A percentile compares a stretch with the other conserved stretches of the same genome.
Evolutionary conservation across 768 basidiomycete species (phyloP).

Genomic region (Cytidiella melzeri): DNA sequence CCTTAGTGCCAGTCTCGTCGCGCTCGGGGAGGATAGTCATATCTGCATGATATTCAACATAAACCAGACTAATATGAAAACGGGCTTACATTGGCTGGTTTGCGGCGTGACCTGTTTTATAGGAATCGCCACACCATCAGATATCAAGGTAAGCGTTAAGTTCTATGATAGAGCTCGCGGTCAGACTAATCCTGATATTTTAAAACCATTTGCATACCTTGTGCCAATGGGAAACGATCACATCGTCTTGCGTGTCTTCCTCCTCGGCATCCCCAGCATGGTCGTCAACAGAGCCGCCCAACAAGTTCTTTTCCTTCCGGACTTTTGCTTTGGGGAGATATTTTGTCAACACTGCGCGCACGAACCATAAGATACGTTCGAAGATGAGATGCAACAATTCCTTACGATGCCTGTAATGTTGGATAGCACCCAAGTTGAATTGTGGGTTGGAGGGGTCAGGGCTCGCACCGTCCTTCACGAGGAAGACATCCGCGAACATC

Average conservation of each 20-base stretch:
- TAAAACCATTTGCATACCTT: conserved; percentile 33
- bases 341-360: conserved; percentile 69
- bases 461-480: conserved; percentile 58
- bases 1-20: conserved; percentile 59
- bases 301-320: conserved; percentile 79
- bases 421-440: conserved; percentile 53
- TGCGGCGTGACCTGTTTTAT: conserved; percentile 52
- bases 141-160: conserved; percentile 79
- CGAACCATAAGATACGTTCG: conserved; percentile 1
- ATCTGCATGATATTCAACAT: conserved; percentile 34
- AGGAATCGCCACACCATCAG: conserved; percentile 54
- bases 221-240: conserved; percentile 83
- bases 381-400: conserved; percentile 12
- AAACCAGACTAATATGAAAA: background rate
- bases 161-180: conserved; percentile 44
- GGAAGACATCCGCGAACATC: conserved; percentile 78
- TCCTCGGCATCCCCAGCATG: conserved; percentile 35
- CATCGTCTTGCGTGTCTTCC: conserved; percentile 38
- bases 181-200: background rate
- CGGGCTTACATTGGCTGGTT: conserved; percentile 50
- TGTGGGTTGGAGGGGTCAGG: conserved; percentile 53
- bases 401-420: conserved; percentile 73
- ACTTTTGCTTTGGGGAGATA: conserved; percentile 67
- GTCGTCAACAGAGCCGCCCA: conserved; percentile 36
- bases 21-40: conserved; percentile 57